Conservation (phyloP, 352 stramenopile species). For the Hyaloperonospora arabidopsidis region DNA sequence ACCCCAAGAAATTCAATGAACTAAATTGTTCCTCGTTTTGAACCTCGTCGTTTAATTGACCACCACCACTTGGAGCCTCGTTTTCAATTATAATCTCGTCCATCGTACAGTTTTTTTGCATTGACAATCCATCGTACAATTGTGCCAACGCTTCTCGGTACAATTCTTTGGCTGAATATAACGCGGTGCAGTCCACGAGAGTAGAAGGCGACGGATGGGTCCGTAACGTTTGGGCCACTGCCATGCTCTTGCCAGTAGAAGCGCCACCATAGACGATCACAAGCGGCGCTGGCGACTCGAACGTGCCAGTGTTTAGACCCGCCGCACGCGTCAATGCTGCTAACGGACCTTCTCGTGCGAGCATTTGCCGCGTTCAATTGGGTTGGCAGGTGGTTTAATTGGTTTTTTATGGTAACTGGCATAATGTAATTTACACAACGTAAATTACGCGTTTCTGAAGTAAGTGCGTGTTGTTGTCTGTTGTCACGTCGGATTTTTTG, state of each 20-base stretch:
- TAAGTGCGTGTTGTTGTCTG: no score
- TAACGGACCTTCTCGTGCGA: constrained; percentile 47
- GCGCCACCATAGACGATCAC: constrained; percentile 65
- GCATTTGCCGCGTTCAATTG: constrained; percentile 20
- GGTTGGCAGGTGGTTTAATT: no score
- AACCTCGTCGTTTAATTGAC: no score
- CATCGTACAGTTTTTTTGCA: neutral
- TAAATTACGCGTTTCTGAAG: no score
- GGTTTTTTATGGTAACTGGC: neutral
- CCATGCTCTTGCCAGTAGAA: constrained; percentile 68
- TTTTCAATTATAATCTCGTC: no score
- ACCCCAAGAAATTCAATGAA: constrained; percentile 63
- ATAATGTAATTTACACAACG: constrained; percentile 5
- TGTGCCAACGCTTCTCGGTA: constrained; percentile 68
- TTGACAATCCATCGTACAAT: constrained; percentile 28
- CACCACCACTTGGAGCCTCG: no score
- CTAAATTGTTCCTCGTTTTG: constrained; percentile 29
- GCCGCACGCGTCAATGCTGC: constrained; percentile 38
- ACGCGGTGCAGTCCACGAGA: constrained; percentile 61
- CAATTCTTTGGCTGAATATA: constrained; percentile 58
- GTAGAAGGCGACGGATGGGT: constrained; percentile 31
- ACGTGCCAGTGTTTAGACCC: constrained; percentile 31
- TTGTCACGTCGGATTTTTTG: constrained; percentile 13
- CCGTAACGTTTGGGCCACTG: constrained; percentile 38
- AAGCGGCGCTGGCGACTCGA: constrained; percentile 46